Evolutionary conservation across 208 protist species (phyloP).

Genomic region (Porcisia deanei): DNA sequence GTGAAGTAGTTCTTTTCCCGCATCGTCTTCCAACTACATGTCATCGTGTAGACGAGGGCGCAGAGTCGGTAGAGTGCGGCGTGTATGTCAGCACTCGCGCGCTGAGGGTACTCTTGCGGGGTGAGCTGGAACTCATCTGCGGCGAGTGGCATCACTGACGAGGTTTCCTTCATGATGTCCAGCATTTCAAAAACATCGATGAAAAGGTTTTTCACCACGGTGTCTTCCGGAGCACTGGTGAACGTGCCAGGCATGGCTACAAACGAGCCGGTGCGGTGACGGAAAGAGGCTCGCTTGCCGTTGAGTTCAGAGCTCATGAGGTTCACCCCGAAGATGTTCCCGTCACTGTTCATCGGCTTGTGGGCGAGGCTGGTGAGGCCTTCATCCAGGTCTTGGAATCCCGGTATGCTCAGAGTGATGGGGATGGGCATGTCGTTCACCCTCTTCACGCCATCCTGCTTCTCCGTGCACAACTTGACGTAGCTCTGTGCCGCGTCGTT

Average conservation of each 20-base stretch:
- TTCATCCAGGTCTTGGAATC: too few relatives aligned
- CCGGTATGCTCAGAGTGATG: background rate
- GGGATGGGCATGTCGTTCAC: slow-evolving; percentile 25
- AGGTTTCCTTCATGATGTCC: slow-evolving; percentile 45
- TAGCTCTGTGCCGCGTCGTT: slow-evolving; percentile 48
- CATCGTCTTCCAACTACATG: slow-evolving; percentile 79
- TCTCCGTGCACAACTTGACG: slow-evolving; percentile 8
- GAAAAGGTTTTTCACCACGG: slow-evolving; percentile 43
- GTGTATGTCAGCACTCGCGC: slow-evolving; percentile 61
- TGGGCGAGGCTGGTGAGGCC: slow-evolving; percentile 14
- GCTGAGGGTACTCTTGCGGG: slow-evolving; percentile 57
- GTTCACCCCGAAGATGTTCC: background rate
- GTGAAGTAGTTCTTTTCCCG: slow-evolving; percentile 81
- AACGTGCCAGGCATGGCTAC: slow-evolving; percentile 40
- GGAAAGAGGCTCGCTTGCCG: background rate
- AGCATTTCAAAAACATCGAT: slow-evolving; percentile 43
- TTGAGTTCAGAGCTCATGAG: background rate
- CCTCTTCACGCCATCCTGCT: slow-evolving; percentile 12
- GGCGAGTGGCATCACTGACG: slow-evolving; percentile 64
- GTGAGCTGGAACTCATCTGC: slow-evolving; percentile 66
- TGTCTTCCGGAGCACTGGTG: slow-evolving; percentile 55
- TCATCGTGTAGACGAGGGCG: slow-evolving; percentile 71
- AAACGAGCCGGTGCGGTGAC: background rate
- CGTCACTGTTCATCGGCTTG: background rate
- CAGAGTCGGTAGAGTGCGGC: slow-evolving; percentile 69